Evolutionary conservation across 208 protist species (phyloP).

Genomic region (Naegleria gruberi): DNA sequence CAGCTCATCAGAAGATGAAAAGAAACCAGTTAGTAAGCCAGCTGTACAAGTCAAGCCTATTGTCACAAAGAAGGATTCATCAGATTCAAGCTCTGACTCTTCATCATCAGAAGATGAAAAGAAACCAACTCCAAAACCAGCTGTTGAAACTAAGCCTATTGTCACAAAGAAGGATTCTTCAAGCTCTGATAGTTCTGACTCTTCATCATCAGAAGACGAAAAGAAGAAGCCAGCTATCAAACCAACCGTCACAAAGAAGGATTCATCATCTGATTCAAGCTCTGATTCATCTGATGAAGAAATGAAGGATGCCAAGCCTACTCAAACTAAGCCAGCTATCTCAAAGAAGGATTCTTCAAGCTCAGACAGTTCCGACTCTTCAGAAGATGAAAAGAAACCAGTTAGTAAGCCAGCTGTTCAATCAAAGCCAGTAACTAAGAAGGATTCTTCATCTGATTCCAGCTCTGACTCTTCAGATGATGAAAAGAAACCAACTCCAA

Average conservation of each 20-base stretch:
- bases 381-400: neutral
- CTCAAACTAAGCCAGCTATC: neutral
- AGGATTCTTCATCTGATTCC: neutral
- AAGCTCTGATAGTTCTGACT: neutral
- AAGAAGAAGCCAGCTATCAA: neutral
- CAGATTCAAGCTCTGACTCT: neutral
- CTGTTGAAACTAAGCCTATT: neutral
- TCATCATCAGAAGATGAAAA: neutral
- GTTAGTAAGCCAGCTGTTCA: neutral
- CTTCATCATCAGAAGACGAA: neutral
- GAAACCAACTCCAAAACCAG: neutral
- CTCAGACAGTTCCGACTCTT: neutral
- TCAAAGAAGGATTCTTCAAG: neutral
- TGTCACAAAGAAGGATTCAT: neutral
- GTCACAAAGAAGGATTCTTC: neutral
- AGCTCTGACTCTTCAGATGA: neutral
- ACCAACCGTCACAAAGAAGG: neutral
- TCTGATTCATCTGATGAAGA: neutral
- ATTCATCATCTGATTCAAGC: neutral
- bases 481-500: neutral
- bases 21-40: neutral
- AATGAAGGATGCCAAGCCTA: neutral
- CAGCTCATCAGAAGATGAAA: neutral
- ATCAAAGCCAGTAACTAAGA: neutral
- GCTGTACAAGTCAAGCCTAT: neutral